Percentiles rank a stretch among this genome's conserved stretches.
Evolutionary conservation across 352 stramenopile species (phyloP).

Genomic region (Phytophthora sansomeana): DNA sequence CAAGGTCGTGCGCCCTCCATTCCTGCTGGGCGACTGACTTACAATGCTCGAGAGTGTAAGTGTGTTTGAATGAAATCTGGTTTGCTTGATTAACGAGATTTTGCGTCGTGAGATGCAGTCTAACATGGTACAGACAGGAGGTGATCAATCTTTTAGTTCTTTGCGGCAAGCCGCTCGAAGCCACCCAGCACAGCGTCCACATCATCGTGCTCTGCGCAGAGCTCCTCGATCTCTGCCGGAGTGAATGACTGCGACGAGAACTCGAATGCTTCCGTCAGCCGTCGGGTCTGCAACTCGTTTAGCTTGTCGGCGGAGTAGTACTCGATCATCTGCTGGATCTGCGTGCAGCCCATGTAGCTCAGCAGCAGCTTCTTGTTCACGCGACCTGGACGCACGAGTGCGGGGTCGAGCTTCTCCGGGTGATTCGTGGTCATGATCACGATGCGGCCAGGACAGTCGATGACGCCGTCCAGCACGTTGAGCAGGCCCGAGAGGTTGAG

Average conservation of each 20-base stretch:
- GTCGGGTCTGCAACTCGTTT: conserved; percentile 13
- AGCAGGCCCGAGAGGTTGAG: conserved; percentile 86
- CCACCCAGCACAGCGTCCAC: conserved; percentile 49
- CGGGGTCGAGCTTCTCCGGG: conserved; percentile 91
- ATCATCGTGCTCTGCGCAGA: conserved; percentile 61
- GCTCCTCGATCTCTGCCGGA: conserved; percentile 60
- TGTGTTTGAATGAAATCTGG: neutral
- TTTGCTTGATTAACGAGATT: neutral
- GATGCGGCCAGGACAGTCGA: conserved; percentile 89
- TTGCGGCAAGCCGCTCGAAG: conserved; percentile 24
- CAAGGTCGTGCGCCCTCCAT: conserved; percentile 54
- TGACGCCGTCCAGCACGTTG: conserved; percentile 91
- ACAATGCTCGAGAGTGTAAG: neutral
- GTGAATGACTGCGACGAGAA: conserved; percentile 40
- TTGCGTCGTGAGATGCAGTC: conserved; percentile 7
- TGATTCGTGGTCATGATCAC: conserved; percentile 95
- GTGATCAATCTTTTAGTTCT: neutral
- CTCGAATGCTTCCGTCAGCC: conserved; percentile 21
- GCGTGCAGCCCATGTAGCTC: conserved; percentile 56
- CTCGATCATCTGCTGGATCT: conserved; percentile 68
- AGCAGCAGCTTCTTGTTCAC: conserved; percentile 90
- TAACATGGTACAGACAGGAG: conserved; percentile 17
- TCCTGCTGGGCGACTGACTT: conserved; percentile 30
- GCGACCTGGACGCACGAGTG: conserved; percentile 89
- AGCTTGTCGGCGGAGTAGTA: conserved; percentile 61